These are phyloP conservation scores for Pyrenophora graminea DNA, from an alignment of 2,329 filamentous ascomycete species.

Conservation along the genomic window DNA sequence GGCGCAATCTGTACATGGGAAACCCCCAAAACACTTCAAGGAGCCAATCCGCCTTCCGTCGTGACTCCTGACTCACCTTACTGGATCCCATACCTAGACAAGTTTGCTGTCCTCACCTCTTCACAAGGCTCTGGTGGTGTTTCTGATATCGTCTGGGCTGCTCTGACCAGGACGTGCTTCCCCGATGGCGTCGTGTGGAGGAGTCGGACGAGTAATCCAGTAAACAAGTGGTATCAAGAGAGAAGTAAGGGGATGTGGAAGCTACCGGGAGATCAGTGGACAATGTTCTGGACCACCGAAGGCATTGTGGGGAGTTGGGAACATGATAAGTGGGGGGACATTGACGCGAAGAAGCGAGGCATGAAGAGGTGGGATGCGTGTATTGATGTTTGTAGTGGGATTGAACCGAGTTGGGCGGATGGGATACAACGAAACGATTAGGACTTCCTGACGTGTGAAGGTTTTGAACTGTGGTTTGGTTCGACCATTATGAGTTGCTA, in stretches of 20 bases:
- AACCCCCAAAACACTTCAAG: constrained; percentile 63
- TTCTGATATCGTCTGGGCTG: constrained; percentile 93
- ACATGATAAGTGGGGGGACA: constrained; percentile 50
- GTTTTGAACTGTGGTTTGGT: no score
- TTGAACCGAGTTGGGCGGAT: constrained; percentile 56
- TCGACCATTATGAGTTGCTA: no score
- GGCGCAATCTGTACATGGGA: constrained; percentile 97
- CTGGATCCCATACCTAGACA: constrained; percentile 88
- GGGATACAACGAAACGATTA: constrained; percentile 29
- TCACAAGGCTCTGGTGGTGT: constrained; percentile 90
- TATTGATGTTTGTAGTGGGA: constrained; percentile 52
- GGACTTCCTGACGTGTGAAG: not conserved
- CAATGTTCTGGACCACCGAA: constrained; percentile 96
- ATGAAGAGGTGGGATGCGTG: constrained; percentile 54
- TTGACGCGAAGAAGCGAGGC: constrained; percentile 50
- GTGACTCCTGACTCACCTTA: constrained; percentile 54
- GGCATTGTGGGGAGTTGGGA: constrained; percentile 60
- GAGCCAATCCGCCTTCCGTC: not conserved
- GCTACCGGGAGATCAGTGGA: constrained; percentile 82
- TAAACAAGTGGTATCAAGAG: constrained; percentile 99
- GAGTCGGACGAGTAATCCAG: constrained; percentile 85
- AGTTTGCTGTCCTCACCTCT: constrained; percentile 89
- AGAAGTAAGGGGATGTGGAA: constrained; percentile 82
- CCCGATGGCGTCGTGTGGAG: constrained; percentile 90
- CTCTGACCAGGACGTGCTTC: constrained; percentile 89